Evolutionary conservation across 306 rosid genomes (phyloP).

Genomic region (Abrus precatorius): DNA sequence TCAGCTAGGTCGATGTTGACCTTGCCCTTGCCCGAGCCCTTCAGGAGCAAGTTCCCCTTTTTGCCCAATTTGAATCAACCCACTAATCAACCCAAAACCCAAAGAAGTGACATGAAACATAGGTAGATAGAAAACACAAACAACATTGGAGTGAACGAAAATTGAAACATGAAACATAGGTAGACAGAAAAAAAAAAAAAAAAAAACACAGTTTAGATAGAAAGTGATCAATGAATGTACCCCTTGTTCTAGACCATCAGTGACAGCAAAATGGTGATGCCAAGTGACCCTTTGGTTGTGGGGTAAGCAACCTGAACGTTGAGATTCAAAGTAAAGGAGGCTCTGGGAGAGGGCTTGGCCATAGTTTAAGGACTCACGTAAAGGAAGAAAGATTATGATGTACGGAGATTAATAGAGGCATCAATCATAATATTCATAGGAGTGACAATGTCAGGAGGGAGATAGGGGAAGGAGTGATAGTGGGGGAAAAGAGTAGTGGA

Average conservation of each 20-base stretch:
- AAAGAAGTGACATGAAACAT: no score
- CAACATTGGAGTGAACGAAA: neutral
- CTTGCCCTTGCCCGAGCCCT: conserved; percentile 93
- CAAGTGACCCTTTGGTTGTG: conserved; percentile 79
- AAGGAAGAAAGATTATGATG: conserved; percentile 41
- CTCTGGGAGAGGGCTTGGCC: conserved; percentile 72
- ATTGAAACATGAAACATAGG: neutral
- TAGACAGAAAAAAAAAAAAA: neutral
- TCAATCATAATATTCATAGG: no score
- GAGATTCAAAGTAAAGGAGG: conserved; percentile 87
- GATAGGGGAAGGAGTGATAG: no score
- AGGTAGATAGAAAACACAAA: neutral
- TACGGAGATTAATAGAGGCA: neutral
- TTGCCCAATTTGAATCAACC: neutral
- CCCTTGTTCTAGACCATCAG: conserved; percentile 87
- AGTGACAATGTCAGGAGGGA: no score
- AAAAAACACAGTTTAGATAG: neutral
- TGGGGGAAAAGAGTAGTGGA: no score
- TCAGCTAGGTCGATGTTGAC: conserved; percentile 96
- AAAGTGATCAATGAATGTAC: conserved; percentile 42
- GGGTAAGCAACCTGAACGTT: conserved; percentile 87
- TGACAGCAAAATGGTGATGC: conserved; percentile 87
- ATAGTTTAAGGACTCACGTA: conserved; percentile 60
- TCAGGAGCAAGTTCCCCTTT: conserved; percentile 80
- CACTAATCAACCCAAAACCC: no score